Evolutionary conservation across 78 protist genomes (phyloP).

Genomic region (Dictyostelium firmibasis): DNA sequence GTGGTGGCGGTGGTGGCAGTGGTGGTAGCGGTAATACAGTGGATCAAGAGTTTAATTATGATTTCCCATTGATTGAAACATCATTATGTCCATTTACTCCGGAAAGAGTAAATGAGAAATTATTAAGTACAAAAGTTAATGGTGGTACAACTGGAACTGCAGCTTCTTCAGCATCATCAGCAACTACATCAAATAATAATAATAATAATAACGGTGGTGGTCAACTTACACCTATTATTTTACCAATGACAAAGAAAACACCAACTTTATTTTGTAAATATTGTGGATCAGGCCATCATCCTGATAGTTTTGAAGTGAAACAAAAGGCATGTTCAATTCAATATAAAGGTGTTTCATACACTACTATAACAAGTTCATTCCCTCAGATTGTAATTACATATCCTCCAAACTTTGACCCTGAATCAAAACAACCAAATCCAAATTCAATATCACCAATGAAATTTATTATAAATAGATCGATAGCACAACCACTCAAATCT

Average conservation of each 20-base stretch:
- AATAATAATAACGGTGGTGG: no score
- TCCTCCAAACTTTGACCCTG: slow-evolving; percentile 51
- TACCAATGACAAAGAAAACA: slow-evolving; percentile 26
- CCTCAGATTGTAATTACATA: slow-evolving; percentile 54
- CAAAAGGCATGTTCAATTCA: slow-evolving; percentile 14
- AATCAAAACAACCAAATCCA: slow-evolving; percentile 54
- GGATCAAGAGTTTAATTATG: background rate
- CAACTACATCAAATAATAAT: background rate
- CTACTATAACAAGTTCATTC: slow-evolving; percentile 14
- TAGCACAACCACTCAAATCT: background rate
- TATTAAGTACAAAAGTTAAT: no score
- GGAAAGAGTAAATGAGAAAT: background rate
- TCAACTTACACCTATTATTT: background rate
- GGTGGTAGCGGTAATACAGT: background rate
- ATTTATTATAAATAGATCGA: background rate
- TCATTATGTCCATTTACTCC: background rate
- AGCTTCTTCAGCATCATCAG: background rate
- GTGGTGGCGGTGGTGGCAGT: no score
- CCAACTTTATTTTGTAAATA: slow-evolving; percentile 56
- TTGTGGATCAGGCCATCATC: slow-evolving; percentile 68
- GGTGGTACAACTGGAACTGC: background rate
- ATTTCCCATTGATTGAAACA: slow-evolving; percentile 34
- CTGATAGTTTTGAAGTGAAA: slow-evolving; percentile 50
- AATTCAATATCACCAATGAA: background rate
- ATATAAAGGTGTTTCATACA: slow-evolving; percentile 4